phyloP scores from a whole-genome alignment of 164 flowering plant genomes.

The Cinnamomum chago region DNA sequence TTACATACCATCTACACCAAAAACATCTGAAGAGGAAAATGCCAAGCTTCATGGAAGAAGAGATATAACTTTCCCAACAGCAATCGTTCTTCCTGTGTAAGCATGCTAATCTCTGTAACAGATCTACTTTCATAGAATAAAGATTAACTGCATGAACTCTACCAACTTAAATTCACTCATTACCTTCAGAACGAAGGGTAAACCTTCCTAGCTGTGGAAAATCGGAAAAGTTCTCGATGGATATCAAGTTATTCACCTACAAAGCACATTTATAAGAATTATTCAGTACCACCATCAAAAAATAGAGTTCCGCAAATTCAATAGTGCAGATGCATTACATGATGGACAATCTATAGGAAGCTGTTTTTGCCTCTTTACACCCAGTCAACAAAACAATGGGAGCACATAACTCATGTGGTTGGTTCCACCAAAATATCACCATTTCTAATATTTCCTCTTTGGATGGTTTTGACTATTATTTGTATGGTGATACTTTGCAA shows the following conservation, averaged over 20 bases:
- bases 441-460: not conserved
- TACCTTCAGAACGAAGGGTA: conserved; percentile 97
- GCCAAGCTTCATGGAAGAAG: conserved; percentile 29
- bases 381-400: not conserved
- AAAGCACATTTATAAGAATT: conserved; percentile 13
- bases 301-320: not conserved
- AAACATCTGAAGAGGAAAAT: conserved; percentile 25
- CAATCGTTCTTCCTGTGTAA: conserved; percentile 76
- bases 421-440: not conserved
- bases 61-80: conserved; percentile 74
- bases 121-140: not conserved
- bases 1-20: conserved; percentile 26
- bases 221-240: conserved; percentile 83
- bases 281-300: not conserved
- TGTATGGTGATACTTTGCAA: not conserved
- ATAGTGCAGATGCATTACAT: not conserved
- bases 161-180: not conserved
- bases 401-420: not conserved
- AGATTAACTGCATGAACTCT: not conserved
- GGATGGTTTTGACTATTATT: not conserved
- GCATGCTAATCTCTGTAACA: not conserved
- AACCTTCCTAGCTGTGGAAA: conserved; percentile 96
- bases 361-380: not conserved
- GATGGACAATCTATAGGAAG: not conserved
- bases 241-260: conserved; percentile 78